These are phyloP conservation scores for Phytophthora cactorum DNA, from an alignment of 352 stramenopile genomes.

Conservation along the genomic window DNA sequence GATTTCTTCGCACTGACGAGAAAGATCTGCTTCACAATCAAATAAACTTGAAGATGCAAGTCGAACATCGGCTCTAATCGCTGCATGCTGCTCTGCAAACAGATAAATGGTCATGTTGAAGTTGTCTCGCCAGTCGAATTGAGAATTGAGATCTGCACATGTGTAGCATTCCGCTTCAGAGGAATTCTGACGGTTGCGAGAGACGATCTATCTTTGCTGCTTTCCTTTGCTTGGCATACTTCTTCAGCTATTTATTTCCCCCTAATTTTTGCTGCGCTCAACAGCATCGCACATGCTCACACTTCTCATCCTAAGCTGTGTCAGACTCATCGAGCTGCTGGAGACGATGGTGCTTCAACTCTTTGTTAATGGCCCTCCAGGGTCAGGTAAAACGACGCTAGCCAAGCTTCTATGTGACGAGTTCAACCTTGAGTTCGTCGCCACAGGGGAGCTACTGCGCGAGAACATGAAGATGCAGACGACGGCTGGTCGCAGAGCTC, in stretches of 20 bases:
- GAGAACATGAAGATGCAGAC: conserved; percentile 73
- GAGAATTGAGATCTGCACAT: too few species aligned
- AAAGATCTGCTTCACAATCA: too few species aligned
- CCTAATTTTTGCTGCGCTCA: background rate
- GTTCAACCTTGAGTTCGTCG: conserved; percentile 63
- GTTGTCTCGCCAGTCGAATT: conserved; percentile 16
- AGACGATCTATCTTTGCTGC: conserved; percentile 7
- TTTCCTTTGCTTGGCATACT: background rate
- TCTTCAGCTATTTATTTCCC: conserved; percentile 13
- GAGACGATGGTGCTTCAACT: conserved; percentile 61
- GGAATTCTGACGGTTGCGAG: background rate
- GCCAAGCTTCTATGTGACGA: conserved; percentile 63
- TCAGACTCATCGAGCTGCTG: background rate
- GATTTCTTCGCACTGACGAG: too few species aligned
- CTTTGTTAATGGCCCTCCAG: conserved; percentile 74
- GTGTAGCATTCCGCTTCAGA: too few species aligned
- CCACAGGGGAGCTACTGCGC: conserved; percentile 72
- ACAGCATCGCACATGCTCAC: conserved; percentile 6
- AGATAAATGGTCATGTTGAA: conserved; percentile 8
- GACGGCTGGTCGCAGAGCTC: conserved; percentile 55
- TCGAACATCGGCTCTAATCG: too few species aligned
- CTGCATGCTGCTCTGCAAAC: too few species aligned
- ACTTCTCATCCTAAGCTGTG: conserved; percentile 9
- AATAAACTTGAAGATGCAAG: too few species aligned
- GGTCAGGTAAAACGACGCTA: conserved; percentile 73